phyloP scores from a whole-genome alignment of 768 basidiomycete genomes.

The Clitopilus hobsonii region DNA sequence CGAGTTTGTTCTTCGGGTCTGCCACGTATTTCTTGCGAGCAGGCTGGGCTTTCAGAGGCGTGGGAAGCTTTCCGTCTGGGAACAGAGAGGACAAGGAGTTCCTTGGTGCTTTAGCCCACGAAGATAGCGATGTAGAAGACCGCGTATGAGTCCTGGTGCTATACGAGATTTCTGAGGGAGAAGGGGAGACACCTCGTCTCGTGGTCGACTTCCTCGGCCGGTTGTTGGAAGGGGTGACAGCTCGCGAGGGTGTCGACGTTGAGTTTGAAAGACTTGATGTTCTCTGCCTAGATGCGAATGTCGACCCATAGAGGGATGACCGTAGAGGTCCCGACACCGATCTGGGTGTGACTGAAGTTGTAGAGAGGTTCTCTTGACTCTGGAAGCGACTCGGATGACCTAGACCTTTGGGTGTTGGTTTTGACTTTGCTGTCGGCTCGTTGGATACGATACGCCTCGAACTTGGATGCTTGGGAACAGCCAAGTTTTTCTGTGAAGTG shows the following conservation, averaged over 20 bases:
- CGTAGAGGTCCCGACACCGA: constrained; percentile 67
- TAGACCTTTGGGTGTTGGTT: not conserved
- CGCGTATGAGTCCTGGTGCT: constrained; percentile 31
- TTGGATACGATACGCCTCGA: constrained; percentile 45
- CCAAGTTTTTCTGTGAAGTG: constrained; percentile 36
- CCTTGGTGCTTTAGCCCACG: constrained; percentile 67
- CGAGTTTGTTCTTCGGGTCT: constrained; percentile 87
- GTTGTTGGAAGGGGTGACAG: constrained; percentile 32
- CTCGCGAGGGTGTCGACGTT: constrained; percentile 27
- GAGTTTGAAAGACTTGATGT: constrained; percentile 58
- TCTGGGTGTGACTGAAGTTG: constrained; percentile 44
- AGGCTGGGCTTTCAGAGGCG: constrained; percentile 39
- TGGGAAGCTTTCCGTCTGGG: constrained; percentile 28
- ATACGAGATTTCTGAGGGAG: constrained; percentile 55
- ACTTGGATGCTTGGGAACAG: constrained; percentile 39
- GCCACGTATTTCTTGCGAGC: constrained; percentile 69
- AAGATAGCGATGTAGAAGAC: constrained; percentile 45
- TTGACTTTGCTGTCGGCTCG: constrained; percentile 36
- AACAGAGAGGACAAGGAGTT: constrained; percentile 47
- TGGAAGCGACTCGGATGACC: constrained; percentile 33
- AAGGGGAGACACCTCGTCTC: constrained; percentile 50
- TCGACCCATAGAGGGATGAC: constrained; percentile 52
- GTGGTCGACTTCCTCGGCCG: constrained; percentile 28
- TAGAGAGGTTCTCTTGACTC: constrained; percentile 47
- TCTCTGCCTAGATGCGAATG: constrained; percentile 81